phyloP scores from a whole-genome alignment of 2,329 filamentous ascomycete genomes.

The Colletotrichum melonis region DNA sequence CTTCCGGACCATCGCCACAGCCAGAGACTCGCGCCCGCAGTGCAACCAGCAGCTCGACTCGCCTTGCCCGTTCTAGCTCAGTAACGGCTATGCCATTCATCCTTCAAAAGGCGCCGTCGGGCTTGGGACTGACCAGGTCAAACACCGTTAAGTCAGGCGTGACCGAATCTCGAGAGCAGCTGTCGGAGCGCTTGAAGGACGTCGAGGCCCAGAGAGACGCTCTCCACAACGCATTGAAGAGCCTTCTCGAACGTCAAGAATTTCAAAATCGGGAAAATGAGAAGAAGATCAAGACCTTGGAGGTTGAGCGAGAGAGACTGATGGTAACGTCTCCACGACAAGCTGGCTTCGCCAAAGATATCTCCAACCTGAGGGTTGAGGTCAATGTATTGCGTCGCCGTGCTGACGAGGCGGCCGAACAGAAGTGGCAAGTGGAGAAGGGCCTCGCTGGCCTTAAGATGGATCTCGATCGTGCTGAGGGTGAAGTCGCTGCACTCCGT shows the following conservation, averaged over 20 bases:
- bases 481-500: slow-evolving; percentile 88
- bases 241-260: slow-evolving; percentile 86
- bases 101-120: slow-evolving; percentile 49
- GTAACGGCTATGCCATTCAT: slow-evolving; percentile 64
- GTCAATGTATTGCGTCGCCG: slow-evolving; percentile 85
- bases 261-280: slow-evolving; percentile 85
- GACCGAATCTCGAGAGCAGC: slow-evolving; percentile 71
- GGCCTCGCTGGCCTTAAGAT: slow-evolving; percentile 90
- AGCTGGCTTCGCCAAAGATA: slow-evolving; percentile 86
- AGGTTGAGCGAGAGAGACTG: slow-evolving; percentile 81
- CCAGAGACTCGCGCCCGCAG: slow-evolving; percentile 39
- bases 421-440: slow-evolving; percentile 97
- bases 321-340: slow-evolving; percentile 76
- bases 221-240: slow-evolving; percentile 87
- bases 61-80: slow-evolving; percentile 74
- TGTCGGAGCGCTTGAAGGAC: slow-evolving; percentile 87
- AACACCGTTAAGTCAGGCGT: slow-evolving; percentile 60
- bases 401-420: slow-evolving; percentile 92
- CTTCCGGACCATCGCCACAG: slow-evolving; percentile 46
- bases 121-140: slow-evolving; percentile 67
- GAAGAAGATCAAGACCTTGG: slow-evolving; percentile 82
- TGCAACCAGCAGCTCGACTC: slow-evolving; percentile 36
- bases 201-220: slow-evolving; percentile 95
- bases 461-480: slow-evolving; percentile 94
- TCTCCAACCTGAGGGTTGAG: slow-evolving; percentile 82